Evolutionary conservation across 1,139 yeast species (phyloP), one percentile per base, ranked within the genome.

Genomic region (Arxiozyma slooffiae): DNA sequence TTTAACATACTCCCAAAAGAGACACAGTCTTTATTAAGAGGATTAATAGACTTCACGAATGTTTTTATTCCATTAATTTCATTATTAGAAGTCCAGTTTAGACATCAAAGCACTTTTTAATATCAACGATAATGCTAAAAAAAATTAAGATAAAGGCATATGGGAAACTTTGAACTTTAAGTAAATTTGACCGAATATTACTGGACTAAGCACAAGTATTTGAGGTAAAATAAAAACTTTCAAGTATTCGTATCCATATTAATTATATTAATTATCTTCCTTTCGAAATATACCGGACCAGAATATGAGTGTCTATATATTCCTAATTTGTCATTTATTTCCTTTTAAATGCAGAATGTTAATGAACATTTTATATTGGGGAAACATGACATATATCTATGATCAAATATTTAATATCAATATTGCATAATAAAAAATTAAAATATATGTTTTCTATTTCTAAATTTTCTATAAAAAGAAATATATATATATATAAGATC

Each of bases 21-120:
- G 83, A 92, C 54, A 88, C 97, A 0, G 84, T 77, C 0, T 47
- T 47, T 16, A 65, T 62, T 3, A 60, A 60, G n/a, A 65, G 62
- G 11, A 38, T 11, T 22, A 34, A 3, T 16, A 11, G 37, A 18
- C n/a, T n/a, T n/a, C n/a, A n/a, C n/a, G n/a, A n/a, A 18, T 41
- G 18, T 2, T 36, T 45, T 16, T 47, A 20, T 47, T 48, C 51
- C 1, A 80, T 88, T 1, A 71, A 96, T 42, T 83, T 90, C 64
- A 90, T 97, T 0, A 81, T 87, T 48, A 75, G 98, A 48, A 97
- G 97, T 0, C 87, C 96, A 4, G 98, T n/a, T n/a, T n/a, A n/a
- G n/a, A 92, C 68, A 82, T 92, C 43, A 97, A 92, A 64, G 95
- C 95, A 0, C 69, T 68, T 41, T 76, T 86, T 0, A 52, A 57